A percentile compares a stretch with the other conserved stretches of the same genome.
phyloP scores from a whole-genome alignment of 2,329 filamentous ascomycete genomes.

The Trichoderma hamatum region DNA sequence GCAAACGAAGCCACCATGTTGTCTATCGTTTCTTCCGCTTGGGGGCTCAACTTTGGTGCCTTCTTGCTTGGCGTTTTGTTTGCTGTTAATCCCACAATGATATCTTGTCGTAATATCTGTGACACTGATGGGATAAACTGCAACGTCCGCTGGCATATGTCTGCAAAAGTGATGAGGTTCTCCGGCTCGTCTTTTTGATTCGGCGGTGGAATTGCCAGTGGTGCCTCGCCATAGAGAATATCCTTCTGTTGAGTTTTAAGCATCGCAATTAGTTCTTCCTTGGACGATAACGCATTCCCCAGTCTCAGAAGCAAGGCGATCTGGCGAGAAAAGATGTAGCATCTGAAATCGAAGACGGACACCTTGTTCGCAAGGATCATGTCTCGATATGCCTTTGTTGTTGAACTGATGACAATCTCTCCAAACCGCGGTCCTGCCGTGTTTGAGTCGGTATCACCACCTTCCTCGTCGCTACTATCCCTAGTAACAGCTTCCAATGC shows the following conservation, averaged over 20 bases:
- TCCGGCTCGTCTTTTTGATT: conserved; percentile 65
- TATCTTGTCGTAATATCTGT: conserved; percentile 76
- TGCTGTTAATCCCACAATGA: conserved; percentile 63
- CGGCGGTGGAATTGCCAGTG: conserved; percentile 48
- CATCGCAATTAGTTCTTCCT: conserved; percentile 64
- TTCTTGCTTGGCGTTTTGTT: conserved; percentile 41
- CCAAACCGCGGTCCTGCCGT: conserved; percentile 43
- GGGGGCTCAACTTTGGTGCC: conserved; percentile 37
- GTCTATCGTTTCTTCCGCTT: conserved; percentile 62
- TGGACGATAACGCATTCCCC: conserved; percentile 70
- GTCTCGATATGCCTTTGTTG: conserved; percentile 82
- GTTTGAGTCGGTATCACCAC: conserved; percentile 55
- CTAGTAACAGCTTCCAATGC: conserved; percentile 47
- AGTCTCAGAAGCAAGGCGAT: conserved; percentile 79
- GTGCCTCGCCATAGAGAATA: conserved; percentile 60
- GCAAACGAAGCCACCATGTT: conserved; percentile 78
- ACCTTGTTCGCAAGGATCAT: conserved; percentile 94
- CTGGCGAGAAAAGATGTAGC: conserved; percentile 91
- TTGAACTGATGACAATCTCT: conserved; percentile 64
- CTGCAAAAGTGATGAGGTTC: conserved; percentile 77
- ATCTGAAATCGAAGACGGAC: conserved; percentile 92
- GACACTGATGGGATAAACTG: conserved; percentile 83
- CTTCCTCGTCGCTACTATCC: conserved; percentile 46
- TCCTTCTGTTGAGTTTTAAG: conserved; percentile 65
- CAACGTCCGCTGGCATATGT: conserved; percentile 80